These are phyloP conservation scores for Leccinellum rugosiceps DNA, from an alignment of 768 basidiomycete species.

Conservation along the genomic window DNA sequence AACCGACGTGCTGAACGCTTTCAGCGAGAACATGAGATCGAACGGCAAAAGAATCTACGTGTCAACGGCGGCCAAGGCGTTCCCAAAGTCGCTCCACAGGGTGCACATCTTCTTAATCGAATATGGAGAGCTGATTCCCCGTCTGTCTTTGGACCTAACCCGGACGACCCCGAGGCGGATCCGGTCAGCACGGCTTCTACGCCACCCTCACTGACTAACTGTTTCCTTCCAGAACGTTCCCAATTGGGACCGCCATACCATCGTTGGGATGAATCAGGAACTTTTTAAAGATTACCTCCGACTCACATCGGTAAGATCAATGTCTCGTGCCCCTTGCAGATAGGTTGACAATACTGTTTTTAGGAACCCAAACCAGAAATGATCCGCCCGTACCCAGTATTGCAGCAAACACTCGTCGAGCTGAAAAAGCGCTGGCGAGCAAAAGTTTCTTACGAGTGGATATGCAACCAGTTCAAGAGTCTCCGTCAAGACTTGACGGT, in stretches of 20 bases:
- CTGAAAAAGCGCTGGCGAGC: slow-evolving; percentile 88
- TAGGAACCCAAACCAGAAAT: slow-evolving; percentile 94
- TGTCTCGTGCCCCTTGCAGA: not conserved
- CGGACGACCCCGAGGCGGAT: slow-evolving; percentile 71
- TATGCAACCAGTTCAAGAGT: slow-evolving; percentile 98
- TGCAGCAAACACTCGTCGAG: slow-evolving; percentile 81
- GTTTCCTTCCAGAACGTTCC: slow-evolving; percentile 74
- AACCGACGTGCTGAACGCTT: slow-evolving; percentile 85
- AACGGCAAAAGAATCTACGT: slow-evolving; percentile 56
- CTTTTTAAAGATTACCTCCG: slow-evolving; percentile 96
- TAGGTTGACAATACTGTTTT: slow-evolving; percentile 4
- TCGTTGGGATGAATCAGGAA: slow-evolving; percentile 86
- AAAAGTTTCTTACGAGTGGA: slow-evolving; percentile 76
- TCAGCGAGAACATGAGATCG: slow-evolving; percentile 84
- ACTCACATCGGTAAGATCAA: slow-evolving; percentile 72
- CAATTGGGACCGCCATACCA: slow-evolving; percentile 94
- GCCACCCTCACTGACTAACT: slow-evolving; percentile 5
- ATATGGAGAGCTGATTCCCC: slow-evolving; percentile 43
- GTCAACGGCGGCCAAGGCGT: slow-evolving; percentile 28
- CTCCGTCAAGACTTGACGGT: slow-evolving; percentile 96
- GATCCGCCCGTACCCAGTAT: slow-evolving; percentile 83
- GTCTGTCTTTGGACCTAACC: slow-evolving; percentile 44
- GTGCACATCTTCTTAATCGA: slow-evolving; percentile 52
- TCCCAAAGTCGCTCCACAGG: slow-evolving; percentile 47
- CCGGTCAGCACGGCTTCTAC: slow-evolving; percentile 45